phyloP scores from a whole-genome alignment of 768 basidiomycete species.

The Pisolithus sp. region DNA sequence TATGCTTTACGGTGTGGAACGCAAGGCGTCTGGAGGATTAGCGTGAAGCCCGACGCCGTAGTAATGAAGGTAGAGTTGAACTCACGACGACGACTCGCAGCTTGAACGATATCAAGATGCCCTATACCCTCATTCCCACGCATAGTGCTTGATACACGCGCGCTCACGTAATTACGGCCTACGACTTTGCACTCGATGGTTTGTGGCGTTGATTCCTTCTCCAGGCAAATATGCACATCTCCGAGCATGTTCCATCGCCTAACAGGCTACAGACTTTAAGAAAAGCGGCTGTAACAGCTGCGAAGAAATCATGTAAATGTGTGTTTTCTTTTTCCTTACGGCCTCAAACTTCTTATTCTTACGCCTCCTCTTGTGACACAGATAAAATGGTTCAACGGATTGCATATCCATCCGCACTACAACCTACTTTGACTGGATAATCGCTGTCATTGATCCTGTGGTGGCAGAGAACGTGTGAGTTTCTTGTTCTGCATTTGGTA shows the following conservation, averaged over 20 bases:
- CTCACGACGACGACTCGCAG: too few relatives aligned
- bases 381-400: constrained; percentile 82
- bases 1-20: too few relatives aligned
- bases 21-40: too few relatives aligned
- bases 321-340: constrained; percentile 10
- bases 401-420: constrained; percentile 84
- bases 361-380: constrained; percentile 23
- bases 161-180: too few relatives aligned
- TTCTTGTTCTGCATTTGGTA: too few relatives aligned
- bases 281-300: constrained; percentile 93
- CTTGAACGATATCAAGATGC: too few relatives aligned
- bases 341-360: not conserved
- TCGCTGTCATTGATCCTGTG: constrained; percentile 82
- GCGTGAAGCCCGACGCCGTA: too few relatives aligned
- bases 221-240: too few relatives aligned
- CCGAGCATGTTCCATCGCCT: constrained; percentile 17
- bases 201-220: too few relatives aligned
- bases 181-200: too few relatives aligned
- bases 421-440: constrained; percentile 86
- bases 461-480: constrained; percentile 68
- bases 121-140: constrained; percentile 19
- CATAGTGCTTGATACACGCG: too few relatives aligned
- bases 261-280: constrained; percentile 69
- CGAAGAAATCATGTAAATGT: constrained; percentile 88
- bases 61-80: too few relatives aligned